Percentiles rank a stretch among this genome's conserved stretches.
Conservation (phyloP, 83 land plant genomes). For the Thuja plicata region DNA sequence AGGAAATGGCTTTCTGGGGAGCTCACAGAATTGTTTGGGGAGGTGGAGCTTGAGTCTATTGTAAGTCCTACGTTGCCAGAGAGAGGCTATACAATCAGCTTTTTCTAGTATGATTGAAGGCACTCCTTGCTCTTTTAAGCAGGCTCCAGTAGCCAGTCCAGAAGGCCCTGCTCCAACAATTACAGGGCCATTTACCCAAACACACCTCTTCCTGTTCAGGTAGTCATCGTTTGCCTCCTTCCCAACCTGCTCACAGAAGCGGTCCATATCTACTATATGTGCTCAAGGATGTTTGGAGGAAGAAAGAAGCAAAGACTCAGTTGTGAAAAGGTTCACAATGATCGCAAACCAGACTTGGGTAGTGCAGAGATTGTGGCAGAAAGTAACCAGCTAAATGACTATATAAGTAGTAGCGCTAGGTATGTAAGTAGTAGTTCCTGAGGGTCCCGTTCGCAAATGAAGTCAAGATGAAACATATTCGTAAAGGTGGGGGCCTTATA, state of each 20-base stretch:
- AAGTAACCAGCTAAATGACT: not conserved
- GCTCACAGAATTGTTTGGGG: constrained; percentile 78
- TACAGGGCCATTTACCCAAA: constrained; percentile 70
- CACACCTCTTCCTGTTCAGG: constrained; percentile 29
- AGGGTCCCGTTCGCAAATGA: not conserved
- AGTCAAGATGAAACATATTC: not conserved
- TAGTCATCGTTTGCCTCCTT: constrained; percentile 7
- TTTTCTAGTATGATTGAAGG: constrained; percentile 70
- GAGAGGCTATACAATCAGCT: constrained; percentile 75
- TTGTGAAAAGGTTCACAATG: not conserved
- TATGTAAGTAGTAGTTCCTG: not conserved
- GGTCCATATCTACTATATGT: not conserved
- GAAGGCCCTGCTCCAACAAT: constrained; percentile 83
- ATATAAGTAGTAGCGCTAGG: not conserved
- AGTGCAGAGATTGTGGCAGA: not conserved
- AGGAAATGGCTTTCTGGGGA: constrained; percentile 67
- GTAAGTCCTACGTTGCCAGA: constrained; percentile 73
- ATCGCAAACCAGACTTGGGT: not conserved
- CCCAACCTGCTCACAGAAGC: not conserved
- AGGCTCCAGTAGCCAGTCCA: constrained; percentile 68
- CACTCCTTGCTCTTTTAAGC: constrained; percentile 61
- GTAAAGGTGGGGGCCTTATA: not conserved
- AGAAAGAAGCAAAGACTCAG: too few species aligned
- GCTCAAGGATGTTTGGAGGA: not conserved
- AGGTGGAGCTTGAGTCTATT: constrained; percentile 76